phyloP scores from a whole-genome alignment of 208 protist species.

The Angomonas deanei region DNA sequence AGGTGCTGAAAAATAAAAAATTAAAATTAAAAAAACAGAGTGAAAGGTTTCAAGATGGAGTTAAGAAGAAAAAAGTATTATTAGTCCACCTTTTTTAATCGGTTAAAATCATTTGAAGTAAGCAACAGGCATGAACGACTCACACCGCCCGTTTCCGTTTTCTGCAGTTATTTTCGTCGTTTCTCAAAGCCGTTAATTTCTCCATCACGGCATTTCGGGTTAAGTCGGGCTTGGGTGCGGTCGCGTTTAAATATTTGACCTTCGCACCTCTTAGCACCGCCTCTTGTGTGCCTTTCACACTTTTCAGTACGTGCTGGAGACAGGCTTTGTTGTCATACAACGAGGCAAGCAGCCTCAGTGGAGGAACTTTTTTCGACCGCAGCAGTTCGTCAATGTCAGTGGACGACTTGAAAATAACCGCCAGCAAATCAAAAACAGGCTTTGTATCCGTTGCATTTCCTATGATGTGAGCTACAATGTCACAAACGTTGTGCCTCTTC shows the following conservation, averaged over 20 bases:
- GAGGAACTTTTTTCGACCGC: slow-evolving; percentile 40
- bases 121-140: too few relatives aligned
- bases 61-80: not conserved
- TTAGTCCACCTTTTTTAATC: too few relatives aligned
- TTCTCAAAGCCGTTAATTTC: slow-evolving; percentile 42
- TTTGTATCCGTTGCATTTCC: slow-evolving; percentile 26
- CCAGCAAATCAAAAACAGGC: slow-evolving; percentile 26
- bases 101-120: too few relatives aligned
- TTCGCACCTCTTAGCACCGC: slow-evolving; percentile 50
- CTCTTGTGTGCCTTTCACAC: slow-evolving; percentile 25
- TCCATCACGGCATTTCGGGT: slow-evolving; percentile 59
- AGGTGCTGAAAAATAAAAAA: slow-evolving; percentile 3
- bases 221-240: slow-evolving; percentile 43
- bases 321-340: slow-evolving; percentile 39
- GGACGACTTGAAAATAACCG: slow-evolving; percentile 27
- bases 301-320: slow-evolving; percentile 32
- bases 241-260: slow-evolving; percentile 53
- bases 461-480: slow-evolving; percentile 42
- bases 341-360: slow-evolving; percentile 47
- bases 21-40: not conserved
- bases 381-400: slow-evolving; percentile 44
- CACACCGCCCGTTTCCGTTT: too few relatives aligned
- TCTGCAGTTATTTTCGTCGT: slow-evolving; percentile 11
- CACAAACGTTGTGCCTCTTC: too few relatives aligned
- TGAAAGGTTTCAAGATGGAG: not conserved